Evolutionary conservation across 2,329 filamentous ascomycete genomes (phyloP).

Genomic region (Diaporthe eres): DNA sequence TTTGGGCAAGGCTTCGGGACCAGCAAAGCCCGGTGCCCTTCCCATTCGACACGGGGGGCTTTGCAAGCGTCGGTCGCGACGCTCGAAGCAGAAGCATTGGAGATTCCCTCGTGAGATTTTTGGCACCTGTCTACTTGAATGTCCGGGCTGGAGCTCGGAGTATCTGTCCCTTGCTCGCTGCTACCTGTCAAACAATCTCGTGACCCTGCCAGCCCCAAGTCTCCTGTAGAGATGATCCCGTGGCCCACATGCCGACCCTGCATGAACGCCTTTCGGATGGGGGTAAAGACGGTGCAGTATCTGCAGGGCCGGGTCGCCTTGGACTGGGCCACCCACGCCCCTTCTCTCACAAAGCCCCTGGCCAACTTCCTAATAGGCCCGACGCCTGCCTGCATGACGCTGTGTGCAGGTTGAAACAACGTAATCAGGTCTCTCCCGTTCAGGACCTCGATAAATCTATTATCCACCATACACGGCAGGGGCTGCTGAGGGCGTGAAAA

Average conservation of each 20-base stretch:
- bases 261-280: constrained; percentile 26
- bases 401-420: constrained; percentile 31
- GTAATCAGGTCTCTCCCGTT: constrained; percentile 7
- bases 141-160: constrained; percentile 8
- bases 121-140: not conserved
- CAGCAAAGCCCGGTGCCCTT: not conserved
- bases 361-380: not conserved
- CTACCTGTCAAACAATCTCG: constrained; percentile 14
- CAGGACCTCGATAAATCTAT: constrained; percentile 23
- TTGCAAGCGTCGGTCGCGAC: not conserved
- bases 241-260: constrained; percentile 16
- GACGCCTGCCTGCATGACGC: constrained; percentile 21
- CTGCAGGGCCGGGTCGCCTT: constrained; percentile 13
- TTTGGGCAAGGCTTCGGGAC: constrained; percentile 2
- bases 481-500: not conserved
- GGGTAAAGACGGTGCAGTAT: constrained; percentile 4
- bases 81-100: not conserved
- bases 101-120: not conserved
- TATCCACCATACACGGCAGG: constrained; percentile 24
- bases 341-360: not conserved
- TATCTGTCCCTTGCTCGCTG: constrained; percentile 6
- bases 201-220: not conserved
- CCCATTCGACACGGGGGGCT: not conserved
- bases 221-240: constrained; percentile 1
- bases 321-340: not conserved